These are phyloP conservation scores for Lachnellula willkommii DNA, from an alignment of 2,329 filamentous ascomycete species.

Conservation along the genomic window DNA sequence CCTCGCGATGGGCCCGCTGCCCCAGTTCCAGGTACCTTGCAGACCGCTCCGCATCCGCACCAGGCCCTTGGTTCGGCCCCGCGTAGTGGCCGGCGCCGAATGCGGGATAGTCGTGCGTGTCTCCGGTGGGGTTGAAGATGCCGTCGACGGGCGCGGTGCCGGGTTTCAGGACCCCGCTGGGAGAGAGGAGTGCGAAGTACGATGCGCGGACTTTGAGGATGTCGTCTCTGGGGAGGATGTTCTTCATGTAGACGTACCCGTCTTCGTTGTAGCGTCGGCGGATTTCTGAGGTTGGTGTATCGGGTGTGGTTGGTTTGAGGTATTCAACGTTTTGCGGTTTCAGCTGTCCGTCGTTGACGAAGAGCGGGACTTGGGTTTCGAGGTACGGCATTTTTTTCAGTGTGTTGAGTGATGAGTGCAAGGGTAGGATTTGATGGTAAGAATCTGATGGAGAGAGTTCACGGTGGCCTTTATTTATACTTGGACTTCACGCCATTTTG, in stretches of 20 bases:
- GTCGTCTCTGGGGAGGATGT: conserved; percentile 46
- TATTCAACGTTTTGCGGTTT: background rate
- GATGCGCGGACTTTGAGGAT: conserved; percentile 46
- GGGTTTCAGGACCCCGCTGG: conserved; percentile 52
- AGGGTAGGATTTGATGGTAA: too few relatives aligned
- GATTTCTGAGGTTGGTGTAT: conserved; percentile 41
- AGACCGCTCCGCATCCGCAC: conserved; percentile 28
- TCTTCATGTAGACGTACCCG: conserved; percentile 52
- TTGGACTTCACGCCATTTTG: too few relatives aligned
- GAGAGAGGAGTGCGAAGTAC: conserved; percentile 49
- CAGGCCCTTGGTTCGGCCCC: conserved; percentile 39
- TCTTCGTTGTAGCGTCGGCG: conserved; percentile 42
- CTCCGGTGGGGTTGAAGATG: conserved; percentile 43
- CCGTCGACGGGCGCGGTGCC: conserved; percentile 47
- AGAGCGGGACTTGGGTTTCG: background rate
- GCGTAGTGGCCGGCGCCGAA: conserved; percentile 47
- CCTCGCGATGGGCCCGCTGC: conserved; percentile 47
- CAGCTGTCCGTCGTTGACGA: conserved; percentile 29
- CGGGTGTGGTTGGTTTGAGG: conserved; percentile 8
- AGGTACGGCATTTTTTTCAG: background rate
- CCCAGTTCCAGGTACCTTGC: conserved; percentile 43
- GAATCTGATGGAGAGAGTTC: too few relatives aligned
- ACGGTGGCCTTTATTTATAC: too few relatives aligned
- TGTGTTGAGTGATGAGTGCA: too few relatives aligned
- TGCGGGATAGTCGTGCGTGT: conserved; percentile 38